Evolutionary conservation across 345 rosid species (phyloP), one percentile per base, ranked within the genome.

Genomic region (Bretschneidera sinensis): DNA sequence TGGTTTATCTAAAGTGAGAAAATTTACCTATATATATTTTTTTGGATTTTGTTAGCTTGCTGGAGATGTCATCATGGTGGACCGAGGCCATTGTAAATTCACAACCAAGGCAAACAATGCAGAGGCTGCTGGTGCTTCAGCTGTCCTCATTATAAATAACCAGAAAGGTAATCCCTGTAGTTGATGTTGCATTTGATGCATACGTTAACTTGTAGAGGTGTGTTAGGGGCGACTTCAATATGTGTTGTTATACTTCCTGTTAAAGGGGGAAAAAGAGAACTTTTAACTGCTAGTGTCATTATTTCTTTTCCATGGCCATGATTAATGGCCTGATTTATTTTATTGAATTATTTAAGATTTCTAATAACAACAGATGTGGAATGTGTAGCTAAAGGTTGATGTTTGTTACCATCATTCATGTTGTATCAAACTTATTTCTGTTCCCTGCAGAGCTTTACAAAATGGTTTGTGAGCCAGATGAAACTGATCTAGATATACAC

Each of bases 401-500:
- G 33, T 39, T 39, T 39, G 45, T 39, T 11, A 39, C 15, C 10
- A 11, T 39, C 6, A 39, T 4, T 31, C 10, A 39, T 39, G 15
- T 39, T 39, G 11, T 1, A 39, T 17, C 20, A 17, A 48, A 28
- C 35, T n/a, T 24, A 28, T 55, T 51, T 59, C 33, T 50, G 58
- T 34, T 39, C 51, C 31, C 17, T 69, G 65, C 81, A 95, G 97
- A 90, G 68, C 95, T 95, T 52, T 95, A 91, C 79, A 95, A 95
- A 83, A 95, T 95, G 99, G 96, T 95, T 31, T 95, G 99, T 68
- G 97, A 95, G 47, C 96, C 95, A 19, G 86, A 91, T 71, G 99
- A 94, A 83, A 91, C 95, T 22, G 91, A 91, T 71, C 74, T 91
- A 65, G 89, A 95, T 71, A 95, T 95, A 68, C 51, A 75, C 19